These are phyloP conservation scores for Cucurbita pepo DNA, from an alignment of 306 rosid genomes.

Conservation along the genomic window DNA sequence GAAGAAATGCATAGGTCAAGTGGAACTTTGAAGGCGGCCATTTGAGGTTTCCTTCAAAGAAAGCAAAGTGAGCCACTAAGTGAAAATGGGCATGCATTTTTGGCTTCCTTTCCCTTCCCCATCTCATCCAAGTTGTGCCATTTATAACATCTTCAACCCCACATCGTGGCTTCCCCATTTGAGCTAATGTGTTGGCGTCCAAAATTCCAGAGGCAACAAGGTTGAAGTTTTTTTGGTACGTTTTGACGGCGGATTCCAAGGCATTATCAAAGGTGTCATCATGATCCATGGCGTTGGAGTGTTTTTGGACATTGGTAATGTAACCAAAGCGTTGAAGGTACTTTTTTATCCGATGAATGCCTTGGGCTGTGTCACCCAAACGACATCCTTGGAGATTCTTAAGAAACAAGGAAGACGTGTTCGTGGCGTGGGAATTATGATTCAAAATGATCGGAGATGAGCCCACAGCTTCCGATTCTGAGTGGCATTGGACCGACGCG, in stretches of 20 bases:
- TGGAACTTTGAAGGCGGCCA: slow-evolving; percentile 5
- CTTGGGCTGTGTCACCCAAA: slow-evolving; percentile 21
- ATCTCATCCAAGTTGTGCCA: slow-evolving; percentile 13
- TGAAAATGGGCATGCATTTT: neutral
- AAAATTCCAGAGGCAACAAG: slow-evolving; percentile 12
- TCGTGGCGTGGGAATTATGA: neutral
- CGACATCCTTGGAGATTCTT: slow-evolving; percentile 16
- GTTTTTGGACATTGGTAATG: neutral
- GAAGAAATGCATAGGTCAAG: neutral
- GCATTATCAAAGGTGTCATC: slow-evolving; percentile 14
- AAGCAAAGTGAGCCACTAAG: slow-evolving; percentile 6
- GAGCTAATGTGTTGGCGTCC: slow-evolving; percentile 15
- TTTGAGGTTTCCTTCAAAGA: slow-evolving; percentile 9
- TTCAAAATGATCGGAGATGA: neutral
- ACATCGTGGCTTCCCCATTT: slow-evolving; percentile 29
- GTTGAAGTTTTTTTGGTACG: slow-evolving; percentile 19
- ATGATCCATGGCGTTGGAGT: neutral
- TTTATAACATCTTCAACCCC: slow-evolving; percentile 20
- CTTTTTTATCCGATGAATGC: slow-evolving; percentile 15
- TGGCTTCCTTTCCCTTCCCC: neutral
- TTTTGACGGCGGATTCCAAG: slow-evolving; percentile 25
- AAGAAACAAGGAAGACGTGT: slow-evolving; percentile 14
- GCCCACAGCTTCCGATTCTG: no score
- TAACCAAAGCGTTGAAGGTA: slow-evolving; percentile 26
- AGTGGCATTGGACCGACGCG: no score